Percentiles rank a stretch among this genome's conserved stretches.
phyloP scores from a whole-genome alignment of 208 protist species.

The Porcisia hertigi region DNA sequence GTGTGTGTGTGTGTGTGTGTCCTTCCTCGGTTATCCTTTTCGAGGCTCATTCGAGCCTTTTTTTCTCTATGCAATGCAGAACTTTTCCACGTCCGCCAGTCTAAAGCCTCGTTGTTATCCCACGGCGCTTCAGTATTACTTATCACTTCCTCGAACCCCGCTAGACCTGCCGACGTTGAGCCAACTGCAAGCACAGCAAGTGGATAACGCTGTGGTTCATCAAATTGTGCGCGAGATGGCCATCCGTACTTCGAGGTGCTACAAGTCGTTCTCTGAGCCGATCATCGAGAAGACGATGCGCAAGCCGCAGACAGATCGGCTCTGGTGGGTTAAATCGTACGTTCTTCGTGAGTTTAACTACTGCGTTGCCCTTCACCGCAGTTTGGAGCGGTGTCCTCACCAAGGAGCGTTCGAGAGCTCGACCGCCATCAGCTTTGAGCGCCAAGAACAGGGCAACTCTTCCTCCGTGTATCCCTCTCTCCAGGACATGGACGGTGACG shows the following conservation, averaged over 20 bases:
- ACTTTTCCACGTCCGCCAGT: not conserved
- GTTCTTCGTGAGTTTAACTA: conserved; percentile 81
- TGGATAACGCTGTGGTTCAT: conserved; percentile 23
- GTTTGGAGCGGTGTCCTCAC: conserved; percentile 23
- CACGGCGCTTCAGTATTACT: conserved; percentile 34
- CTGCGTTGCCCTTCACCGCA: conserved; percentile 54
- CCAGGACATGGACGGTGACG: conserved; percentile 22
- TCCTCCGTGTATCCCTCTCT: conserved; percentile 2
- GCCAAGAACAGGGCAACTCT: not conserved
- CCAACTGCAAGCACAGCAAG: conserved; percentile 17
- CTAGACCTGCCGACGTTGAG: conserved; percentile 53
- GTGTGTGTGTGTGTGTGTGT: not conserved
- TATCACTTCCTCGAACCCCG: conserved; percentile 45
- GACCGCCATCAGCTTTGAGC: conserved; percentile 16
- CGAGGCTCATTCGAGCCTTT: not conserved
- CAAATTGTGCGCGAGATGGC: conserved; percentile 60
- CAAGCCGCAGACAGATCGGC: conserved; percentile 43
- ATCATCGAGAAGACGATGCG: conserved; percentile 41
- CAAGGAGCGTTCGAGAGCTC: conserved; percentile 27
- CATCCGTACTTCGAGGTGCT: conserved; percentile 74
- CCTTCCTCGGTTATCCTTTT: not conserved
- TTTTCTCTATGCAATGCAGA: not conserved
- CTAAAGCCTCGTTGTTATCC: conserved; percentile 10
- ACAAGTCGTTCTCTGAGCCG: conserved; percentile 52
- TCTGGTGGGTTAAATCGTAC: conserved; percentile 53